A percentile compares a stretch with the other conserved stretches of the same genome.
Conservation (phyloP, 2,329 filamentous ascomycete genomes). For the Alternaria postmessia region DNA sequence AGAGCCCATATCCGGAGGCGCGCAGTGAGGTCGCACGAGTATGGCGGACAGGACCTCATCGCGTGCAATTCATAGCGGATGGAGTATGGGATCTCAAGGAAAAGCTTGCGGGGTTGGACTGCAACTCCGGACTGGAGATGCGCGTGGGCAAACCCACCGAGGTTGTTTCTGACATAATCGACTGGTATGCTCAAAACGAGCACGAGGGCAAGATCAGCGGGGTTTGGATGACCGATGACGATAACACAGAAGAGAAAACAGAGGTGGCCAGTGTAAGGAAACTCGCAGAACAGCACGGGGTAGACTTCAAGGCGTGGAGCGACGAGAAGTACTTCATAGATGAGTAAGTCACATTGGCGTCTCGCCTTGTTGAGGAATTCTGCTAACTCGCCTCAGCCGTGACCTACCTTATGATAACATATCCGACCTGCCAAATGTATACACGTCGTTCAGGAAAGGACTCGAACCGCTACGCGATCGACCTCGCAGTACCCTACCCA, state of each 20-base stretch:
- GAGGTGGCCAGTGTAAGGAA: constrained; percentile 67
- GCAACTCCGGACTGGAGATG: constrained; percentile 64
- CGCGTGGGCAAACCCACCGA: constrained; percentile 69
- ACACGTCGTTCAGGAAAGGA: constrained; percentile 76
- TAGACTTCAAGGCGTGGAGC: constrained; percentile 70
- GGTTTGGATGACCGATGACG: constrained; percentile 78
- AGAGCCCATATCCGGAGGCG: constrained; percentile 71
- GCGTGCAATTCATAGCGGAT: constrained; percentile 76
- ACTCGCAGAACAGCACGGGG: constrained; percentile 61
- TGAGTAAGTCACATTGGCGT: constrained; percentile 65
- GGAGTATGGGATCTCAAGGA: constrained; percentile 76
- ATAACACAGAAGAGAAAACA: constrained; percentile 71
- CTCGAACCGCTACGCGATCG: constrained; percentile 74
- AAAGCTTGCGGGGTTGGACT: constrained; percentile 66
- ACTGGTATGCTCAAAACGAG: constrained; percentile 48
- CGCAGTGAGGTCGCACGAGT: constrained; percentile 70
- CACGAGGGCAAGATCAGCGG: constrained; percentile 62
- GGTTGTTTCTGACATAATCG: constrained; percentile 66
- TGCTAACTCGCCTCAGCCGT: constrained; percentile 59
- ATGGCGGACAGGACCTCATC: constrained; percentile 77
- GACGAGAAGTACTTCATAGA: constrained; percentile 84
- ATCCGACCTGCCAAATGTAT: constrained; percentile 74
- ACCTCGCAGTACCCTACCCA: constrained; percentile 66
- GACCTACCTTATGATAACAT: constrained; percentile 68
- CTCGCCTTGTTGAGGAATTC: not conserved